Percentiles rank a stretch among this genome's conserved stretches.
These are phyloP conservation scores for Phytopythium kandeliae DNA, from an alignment of 352 stramenopile genomes.

Conservation along the genomic window DNA sequence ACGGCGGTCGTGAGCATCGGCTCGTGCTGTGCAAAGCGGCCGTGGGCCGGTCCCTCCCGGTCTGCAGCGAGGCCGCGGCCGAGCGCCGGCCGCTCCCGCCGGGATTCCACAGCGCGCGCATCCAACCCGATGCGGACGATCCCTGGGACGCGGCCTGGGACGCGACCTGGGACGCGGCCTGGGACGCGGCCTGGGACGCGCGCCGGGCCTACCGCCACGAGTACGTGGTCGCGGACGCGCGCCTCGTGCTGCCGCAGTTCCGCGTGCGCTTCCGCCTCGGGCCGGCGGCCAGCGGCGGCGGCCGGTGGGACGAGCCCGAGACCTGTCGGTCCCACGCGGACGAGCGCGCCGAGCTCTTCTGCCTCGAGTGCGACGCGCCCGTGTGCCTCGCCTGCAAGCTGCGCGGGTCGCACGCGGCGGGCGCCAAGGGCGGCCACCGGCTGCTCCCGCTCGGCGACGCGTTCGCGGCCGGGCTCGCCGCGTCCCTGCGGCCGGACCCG, in stretches of 20 bases:
- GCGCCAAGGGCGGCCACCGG: conserved; percentile 70
- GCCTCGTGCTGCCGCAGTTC: conserved; percentile 66
- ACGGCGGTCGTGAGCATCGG: conserved; percentile 29
- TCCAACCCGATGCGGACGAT: conserved; percentile 12
- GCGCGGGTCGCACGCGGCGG: conserved; percentile 69
- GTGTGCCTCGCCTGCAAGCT: conserved; percentile 83
- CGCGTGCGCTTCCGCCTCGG: conserved; percentile 59
- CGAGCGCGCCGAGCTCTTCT: conserved; percentile 80
- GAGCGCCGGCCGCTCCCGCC: conserved; percentile 30
- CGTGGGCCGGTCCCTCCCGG: conserved; percentile 49
- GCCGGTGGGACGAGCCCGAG: too few species aligned
- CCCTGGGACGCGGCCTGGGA: too few species aligned
- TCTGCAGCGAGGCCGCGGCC: conserved; percentile 41
- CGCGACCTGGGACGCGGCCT: conserved; percentile 5
- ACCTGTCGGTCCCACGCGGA: conserved; percentile 34
- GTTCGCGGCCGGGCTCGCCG: conserved; percentile 57
- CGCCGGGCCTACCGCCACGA: conserved; percentile 49
- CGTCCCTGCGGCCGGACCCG: conserved; percentile 57
- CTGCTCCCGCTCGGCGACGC: conserved; percentile 56
- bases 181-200: conserved; percentile 8
- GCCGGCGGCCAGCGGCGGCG: too few species aligned
- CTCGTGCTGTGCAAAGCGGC: conserved; percentile 74
- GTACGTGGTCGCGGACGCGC: conserved; percentile 61
- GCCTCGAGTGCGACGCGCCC: conserved; percentile 41
- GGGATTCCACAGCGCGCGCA: conserved; percentile 73